Evolutionary conservation across 495 filamentous ascomycete species (phyloP).

Genomic region (Tuber microsphaerosporum): DNA sequence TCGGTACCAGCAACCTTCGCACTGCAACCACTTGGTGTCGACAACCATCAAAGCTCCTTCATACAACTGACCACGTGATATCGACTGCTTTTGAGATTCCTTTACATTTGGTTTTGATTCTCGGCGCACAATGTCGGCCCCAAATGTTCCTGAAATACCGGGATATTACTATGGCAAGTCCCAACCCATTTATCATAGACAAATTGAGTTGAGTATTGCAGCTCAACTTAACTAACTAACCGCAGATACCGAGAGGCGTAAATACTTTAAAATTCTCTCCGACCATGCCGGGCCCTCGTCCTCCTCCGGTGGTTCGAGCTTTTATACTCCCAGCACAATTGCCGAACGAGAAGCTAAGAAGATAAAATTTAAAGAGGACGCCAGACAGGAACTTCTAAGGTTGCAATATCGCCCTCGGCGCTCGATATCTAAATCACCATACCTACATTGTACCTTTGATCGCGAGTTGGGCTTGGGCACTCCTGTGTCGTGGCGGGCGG

Average conservation of each 20-base stretch:
- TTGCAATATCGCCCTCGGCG: neutral
- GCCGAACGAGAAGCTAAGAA: constrained; percentile 18
- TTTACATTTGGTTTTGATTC: neutral
- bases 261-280: constrained; percentile 49
- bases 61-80: neutral
- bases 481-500: neutral
- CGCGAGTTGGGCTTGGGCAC: neutral
- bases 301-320: constrained; percentile 11
- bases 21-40: neutral
- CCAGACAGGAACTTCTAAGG: neutral
- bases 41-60: neutral
- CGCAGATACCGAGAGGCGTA: constrained; percentile 45
- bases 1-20: neutral
- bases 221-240: neutral
- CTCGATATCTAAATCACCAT: neutral
- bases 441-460: neutral
- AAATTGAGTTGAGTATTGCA: neutral
- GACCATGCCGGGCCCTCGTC: constrained; percentile 39
- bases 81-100: neutral
- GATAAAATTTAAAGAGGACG: neutral
- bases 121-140: neutral
- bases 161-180: constrained; percentile 47
- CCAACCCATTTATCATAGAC: neutral
- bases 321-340: constrained; percentile 33
- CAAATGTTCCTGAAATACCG: constrained; percentile 38